Evolutionary conservation across 148 eudicot genomes (phyloP), one percentile per base, ranked within the genome.

Genomic region (Diospyros lotus): DNA sequence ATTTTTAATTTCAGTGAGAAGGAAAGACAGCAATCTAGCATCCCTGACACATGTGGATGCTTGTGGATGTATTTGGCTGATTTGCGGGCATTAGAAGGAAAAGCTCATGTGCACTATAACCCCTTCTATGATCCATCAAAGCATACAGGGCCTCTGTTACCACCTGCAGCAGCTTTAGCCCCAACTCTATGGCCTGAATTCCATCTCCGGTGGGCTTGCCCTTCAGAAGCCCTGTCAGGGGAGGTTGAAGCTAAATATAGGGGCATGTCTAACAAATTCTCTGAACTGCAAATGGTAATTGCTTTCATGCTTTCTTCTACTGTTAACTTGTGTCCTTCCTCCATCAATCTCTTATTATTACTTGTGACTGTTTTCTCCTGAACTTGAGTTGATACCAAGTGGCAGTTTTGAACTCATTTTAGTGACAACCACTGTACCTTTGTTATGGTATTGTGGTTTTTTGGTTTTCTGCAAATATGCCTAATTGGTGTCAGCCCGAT

Each of bases 151-250:
- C 85, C 91, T 69, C 71, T 95, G 60, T 78, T 93, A 58, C 99
- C 99, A 74, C 99, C 98, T 73, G 99, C 99, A 28, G 98, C 99
- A 66, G 97, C 98, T 76, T 92, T 95, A 75, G 96, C 99, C 66
- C 98, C 99, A 50, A 93, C 97, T 43, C 68, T 95, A 41, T 95
- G 99, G 99, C 99, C 99, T 52, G 98, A 95, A 79, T 95, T 89
- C 77, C 98, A 91, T 77, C 93, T 96, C 78, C 93, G 99, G 66
- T 96, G 98, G 98, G 87, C 97, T 77, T 93, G 98, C 66, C 98
- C 99, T 51, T 81, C 79, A 63, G 99, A 91, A 87, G 87, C 92
- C 45, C 94, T 87, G 81, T 86, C 86, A 44, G 91, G 91, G 73
- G 93, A 96, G 78, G 73, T 96, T 75, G 99, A 93, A 83, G 83